A percentile compares a stretch with the other conserved stretches of the same genome.
Conservation (phyloP, 768 basidiomycete species). For the Boletus pseudo-olivaceus region DNA sequence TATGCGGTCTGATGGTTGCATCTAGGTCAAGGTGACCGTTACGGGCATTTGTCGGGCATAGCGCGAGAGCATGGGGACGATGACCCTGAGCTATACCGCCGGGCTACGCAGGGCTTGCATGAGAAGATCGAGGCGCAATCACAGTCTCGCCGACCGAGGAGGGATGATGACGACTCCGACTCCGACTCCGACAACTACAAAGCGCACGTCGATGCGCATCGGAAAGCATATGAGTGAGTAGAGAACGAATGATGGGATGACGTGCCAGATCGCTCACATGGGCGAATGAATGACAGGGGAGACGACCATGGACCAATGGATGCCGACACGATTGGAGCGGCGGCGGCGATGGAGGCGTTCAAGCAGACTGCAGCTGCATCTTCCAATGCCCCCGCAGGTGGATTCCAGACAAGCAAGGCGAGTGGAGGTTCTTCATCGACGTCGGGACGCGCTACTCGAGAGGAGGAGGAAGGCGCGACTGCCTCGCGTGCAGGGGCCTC, state of each 20-base stretch:
- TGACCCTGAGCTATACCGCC: slow-evolving; percentile 19
- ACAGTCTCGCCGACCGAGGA: slow-evolving; percentile 2
- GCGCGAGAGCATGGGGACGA: slow-evolving; percentile 17
- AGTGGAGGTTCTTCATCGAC: neutral
- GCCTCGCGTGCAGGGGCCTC: slow-evolving; percentile 1
- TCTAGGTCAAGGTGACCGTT: slow-evolving; percentile 19
- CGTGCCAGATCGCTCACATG: neutral
- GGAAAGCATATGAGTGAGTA: slow-evolving; percentile 31
- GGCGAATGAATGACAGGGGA: slow-evolving; percentile 3
- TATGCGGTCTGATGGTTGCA: slow-evolving; percentile 1
- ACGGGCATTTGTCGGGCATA: slow-evolving; percentile 14
- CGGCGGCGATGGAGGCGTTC: slow-evolving; percentile 31
- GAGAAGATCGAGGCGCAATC: slow-evolving; percentile 18
- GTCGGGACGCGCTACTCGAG: neutral
- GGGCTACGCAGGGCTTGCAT: slow-evolving; percentile 22
- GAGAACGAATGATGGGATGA: too few species aligned
- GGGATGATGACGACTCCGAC: neutral
- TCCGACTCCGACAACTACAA: slow-evolving; percentile 17
- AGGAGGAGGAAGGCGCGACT: slow-evolving; percentile 5
- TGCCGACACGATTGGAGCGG: slow-evolving; percentile 23
- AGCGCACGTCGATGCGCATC: slow-evolving; percentile 25
- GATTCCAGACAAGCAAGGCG: slow-evolving; percentile 5
- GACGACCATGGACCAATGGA: slow-evolving; percentile 27
- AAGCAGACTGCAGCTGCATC: slow-evolving; percentile 23
- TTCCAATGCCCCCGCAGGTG: slow-evolving; percentile 18